Conservation (phyloP, 139 green algal genomes). For the Auxenochlorella pyrenoidosa region DNA sequence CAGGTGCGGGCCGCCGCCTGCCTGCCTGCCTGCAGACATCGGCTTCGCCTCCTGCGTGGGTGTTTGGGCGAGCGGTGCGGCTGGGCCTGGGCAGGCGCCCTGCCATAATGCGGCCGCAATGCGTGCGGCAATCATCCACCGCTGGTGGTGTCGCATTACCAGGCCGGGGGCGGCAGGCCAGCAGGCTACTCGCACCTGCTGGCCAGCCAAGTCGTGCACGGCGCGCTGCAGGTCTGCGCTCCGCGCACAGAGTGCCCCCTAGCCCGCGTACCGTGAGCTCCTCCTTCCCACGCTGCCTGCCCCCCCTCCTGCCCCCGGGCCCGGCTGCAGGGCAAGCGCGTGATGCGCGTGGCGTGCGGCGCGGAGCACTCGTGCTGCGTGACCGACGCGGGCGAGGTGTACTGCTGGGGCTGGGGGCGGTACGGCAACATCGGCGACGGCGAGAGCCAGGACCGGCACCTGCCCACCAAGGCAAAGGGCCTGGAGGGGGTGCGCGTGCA, state of each 20-base stretch:
- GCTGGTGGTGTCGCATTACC: too few species aligned
- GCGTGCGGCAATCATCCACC: too few species aligned
- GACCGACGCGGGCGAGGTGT: conserved; percentile 70
- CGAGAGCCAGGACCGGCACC: conserved; percentile 64
- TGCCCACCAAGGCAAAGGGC: conserved; percentile 45
- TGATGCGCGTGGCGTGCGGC: conserved; percentile 71
- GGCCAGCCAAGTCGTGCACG: too few species aligned
- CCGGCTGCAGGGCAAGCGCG: conserved; percentile 55
- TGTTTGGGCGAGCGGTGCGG: too few species aligned
- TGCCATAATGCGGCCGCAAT: too few species aligned
- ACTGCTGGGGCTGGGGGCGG: conserved; percentile 79
- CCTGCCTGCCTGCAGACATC: too few species aligned
- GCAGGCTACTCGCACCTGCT: not conserved
- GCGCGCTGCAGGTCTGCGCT: not conserved
- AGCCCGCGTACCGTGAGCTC: too few species aligned
- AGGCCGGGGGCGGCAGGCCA: too few species aligned
- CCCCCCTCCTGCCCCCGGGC: not conserved
- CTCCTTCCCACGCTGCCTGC: not conserved
- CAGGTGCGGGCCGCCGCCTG: conserved; percentile 62
- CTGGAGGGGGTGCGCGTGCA: conserved; percentile 60
- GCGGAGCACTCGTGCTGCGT: conserved; percentile 85
- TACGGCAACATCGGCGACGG: conserved; percentile 90
- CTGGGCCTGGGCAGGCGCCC: too few species aligned
- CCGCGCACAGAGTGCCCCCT: too few species aligned
- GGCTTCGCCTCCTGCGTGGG: too few species aligned